Base-by-base conservation (phyloP, 441 rosid species). In the Theobroma grandiflorum region DNA sequence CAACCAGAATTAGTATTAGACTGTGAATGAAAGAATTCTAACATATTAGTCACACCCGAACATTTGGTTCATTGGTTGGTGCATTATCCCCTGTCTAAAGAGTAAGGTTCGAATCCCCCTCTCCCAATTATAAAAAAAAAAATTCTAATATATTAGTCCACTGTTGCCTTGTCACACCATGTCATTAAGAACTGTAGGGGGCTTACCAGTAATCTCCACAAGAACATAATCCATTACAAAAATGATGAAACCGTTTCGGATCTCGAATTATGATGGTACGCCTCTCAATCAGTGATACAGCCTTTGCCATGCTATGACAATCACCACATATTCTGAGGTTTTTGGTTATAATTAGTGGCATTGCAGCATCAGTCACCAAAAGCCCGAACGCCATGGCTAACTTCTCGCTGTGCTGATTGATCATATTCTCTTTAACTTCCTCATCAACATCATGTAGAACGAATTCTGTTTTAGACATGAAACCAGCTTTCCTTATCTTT, bases 361-460 rank as follows among this genome's bases (percentile, higher is more conserved):
- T 66, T 58, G 77, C 64, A 65, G 81, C 72, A 80, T 81, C 80
- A 72, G 84, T 77, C 69, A 86, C 84, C 76, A 88, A n/a, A 58
- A 88, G 85, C 38, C 91, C 90, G 80, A 85, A 88, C 50, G 85
- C 87, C 64, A 88, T 88, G 50, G 89, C 92, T 80, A 86, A 64
- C 85, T 89, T 89, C 85, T 86, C 90, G 9, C 88, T 84, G 35
- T 88, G 93, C 63, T 88, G 80, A 64, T 79, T 87, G 64, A 88
- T 81, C 89, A 87, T 83, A 72, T 87, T 87, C 79, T 82, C 88
- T 79, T 87, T 88, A 63, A 87, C 82, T 65, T 87, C 89, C 75
- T 90, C 93, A 55, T 83, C 90, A 16, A 90, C 89, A 79, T 90
- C 86, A 74, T 90, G 93, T 38, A 88, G 82, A 11, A 88, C 88